Evolutionary conservation across 768 basidiomycete genomes (phyloP).

Genomic region (Xerocomellus intermedius): DNA sequence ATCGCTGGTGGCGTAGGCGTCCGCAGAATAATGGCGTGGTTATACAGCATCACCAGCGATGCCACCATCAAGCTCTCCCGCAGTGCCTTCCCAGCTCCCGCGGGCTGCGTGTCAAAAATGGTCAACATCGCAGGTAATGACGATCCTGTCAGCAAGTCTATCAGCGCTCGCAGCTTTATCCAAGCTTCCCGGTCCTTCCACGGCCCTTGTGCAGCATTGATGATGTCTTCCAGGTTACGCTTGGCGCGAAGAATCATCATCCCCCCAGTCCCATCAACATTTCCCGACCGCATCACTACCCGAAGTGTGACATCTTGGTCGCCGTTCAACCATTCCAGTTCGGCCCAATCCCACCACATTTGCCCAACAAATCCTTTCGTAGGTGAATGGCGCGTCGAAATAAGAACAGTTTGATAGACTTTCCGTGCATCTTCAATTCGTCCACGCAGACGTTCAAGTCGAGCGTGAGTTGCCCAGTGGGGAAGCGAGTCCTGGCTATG

Average conservation of each 20-base stretch:
- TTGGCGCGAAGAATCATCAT: conserved; percentile 62
- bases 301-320: conserved; percentile 47
- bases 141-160: conserved; percentile 56
- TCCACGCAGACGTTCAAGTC: conserved; percentile 65
- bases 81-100: conserved; percentile 4
- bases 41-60: conserved; percentile 59
- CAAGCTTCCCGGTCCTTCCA: conserved; percentile 66
- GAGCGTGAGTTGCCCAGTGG: conserved; percentile 78
- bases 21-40: conserved; percentile 52
- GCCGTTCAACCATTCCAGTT: conserved; percentile 75
- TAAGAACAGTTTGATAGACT: conserved; percentile 68
- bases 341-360: conserved; percentile 84
- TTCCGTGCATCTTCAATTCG: conserved; percentile 70
- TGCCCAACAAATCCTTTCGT: conserved; percentile 38
- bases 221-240: conserved; percentile 57
- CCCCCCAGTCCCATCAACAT: conserved; percentile 50
- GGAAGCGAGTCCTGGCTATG: conserved; percentile 51
- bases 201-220: conserved; percentile 26
- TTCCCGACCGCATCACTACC: conserved; percentile 54
- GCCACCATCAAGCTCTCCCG: conserved; percentile 57
- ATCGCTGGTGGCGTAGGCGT: conserved; percentile 56
- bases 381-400: conserved; percentile 40
- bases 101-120: conserved; percentile 34
- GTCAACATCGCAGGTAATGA: conserved; percentile 42
- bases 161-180: conserved; percentile 61